Base-by-base conservation (phyloP, 2,329 filamentous ascomycete species). In the Lecanicillium sp. region DNA sequence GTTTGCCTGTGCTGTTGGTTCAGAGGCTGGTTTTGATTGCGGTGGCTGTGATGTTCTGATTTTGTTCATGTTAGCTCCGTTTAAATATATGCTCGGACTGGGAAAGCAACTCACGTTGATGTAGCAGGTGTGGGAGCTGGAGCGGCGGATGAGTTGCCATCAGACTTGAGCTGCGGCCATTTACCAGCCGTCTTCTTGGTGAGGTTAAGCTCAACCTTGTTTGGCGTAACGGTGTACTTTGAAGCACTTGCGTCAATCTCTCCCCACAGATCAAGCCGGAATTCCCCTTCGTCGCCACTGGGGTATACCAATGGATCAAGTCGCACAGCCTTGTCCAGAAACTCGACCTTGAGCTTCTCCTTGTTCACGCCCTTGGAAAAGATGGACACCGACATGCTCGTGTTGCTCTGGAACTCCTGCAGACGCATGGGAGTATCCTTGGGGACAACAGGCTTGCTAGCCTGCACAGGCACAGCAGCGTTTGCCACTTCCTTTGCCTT, bases 121-220 rank as follows among this genome's bases (percentile, higher is more conserved):
- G 45, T 17, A 6, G 35, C 11, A 18, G 35, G 12, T 14, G 35
- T 38, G 4, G 46, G 14, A 3, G 41, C 13, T 22, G 45, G 3
- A 27, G 42, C 4, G n/a, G 34, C n/a, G 2, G 25, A n/a, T 4
- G 38, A 9, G 41, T 44, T 49, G 11, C 18, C 38, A 12, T 51
- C 44, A 1, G 43, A 37, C 40, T 46, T 48, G 6, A 62, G 38
- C 19, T 50, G 43, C 0, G 69, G 58, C 86, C 86, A 92, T 55
- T 85, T 89, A 6, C 80, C 82, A 0, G 73, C 59, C 2, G 58
- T 68, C 29, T 70, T 65, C 59, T 95, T 95, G 44, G 70, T 71
- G 13, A 95, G 70, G 9, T 66, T 72, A 28, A 95, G 65, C 57
- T 94, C 88, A 38, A 94, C 71, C 57, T 95, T 95, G 52, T 79